A percentile compares a stretch with the other conserved stretches of the same genome.
Evolutionary conservation across 768 basidiomycete genomes (phyloP).

Genomic region (Pleurotus cornucopiae): DNA sequence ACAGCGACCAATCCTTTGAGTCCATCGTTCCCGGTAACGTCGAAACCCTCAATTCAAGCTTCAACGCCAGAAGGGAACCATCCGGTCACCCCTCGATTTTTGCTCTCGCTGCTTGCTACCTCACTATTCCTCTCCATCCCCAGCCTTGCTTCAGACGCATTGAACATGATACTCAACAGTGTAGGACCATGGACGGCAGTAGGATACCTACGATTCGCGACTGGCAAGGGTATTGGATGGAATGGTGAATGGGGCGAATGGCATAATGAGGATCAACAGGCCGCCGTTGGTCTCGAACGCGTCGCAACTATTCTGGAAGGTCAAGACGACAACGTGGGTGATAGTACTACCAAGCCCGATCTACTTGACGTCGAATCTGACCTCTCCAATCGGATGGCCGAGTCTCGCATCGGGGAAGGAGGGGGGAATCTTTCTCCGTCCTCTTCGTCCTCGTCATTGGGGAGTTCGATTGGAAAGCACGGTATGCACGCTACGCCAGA

Average conservation of each 20-base stretch:
- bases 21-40: slow-evolving; percentile 44
- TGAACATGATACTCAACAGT: slow-evolving; percentile 66
- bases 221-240: slow-evolving; percentile 59
- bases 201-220: slow-evolving; percentile 78
- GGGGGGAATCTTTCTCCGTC: background rate
- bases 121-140: slow-evolving; percentile 84
- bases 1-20: slow-evolving; percentile 69
- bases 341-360: background rate
- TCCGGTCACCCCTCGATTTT: slow-evolving; percentile 73
- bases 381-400: slow-evolving; percentile 1
- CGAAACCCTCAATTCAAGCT: slow-evolving; percentile 17
- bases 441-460: slow-evolving; percentile 2
- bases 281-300: slow-evolving; percentile 67
- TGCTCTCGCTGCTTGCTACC: slow-evolving; percentile 84
- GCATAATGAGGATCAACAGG: slow-evolving; percentile 38
- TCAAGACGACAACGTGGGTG: slow-evolving; percentile 15
- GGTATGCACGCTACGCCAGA: slow-evolving; percentile 15
- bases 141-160: slow-evolving; percentile 66
- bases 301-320: slow-evolving; percentile 49
- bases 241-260: slow-evolving; percentile 19
- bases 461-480: background rate
- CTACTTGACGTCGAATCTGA: slow-evolving; percentile 1
- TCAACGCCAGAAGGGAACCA: slow-evolving; percentile 54
- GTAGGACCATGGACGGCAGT: slow-evolving; percentile 76
- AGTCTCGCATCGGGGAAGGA: background rate